phyloP scores from a whole-genome alignment of 2,329 filamentous ascomycete species.

The Trichoderma koningii region DNA sequence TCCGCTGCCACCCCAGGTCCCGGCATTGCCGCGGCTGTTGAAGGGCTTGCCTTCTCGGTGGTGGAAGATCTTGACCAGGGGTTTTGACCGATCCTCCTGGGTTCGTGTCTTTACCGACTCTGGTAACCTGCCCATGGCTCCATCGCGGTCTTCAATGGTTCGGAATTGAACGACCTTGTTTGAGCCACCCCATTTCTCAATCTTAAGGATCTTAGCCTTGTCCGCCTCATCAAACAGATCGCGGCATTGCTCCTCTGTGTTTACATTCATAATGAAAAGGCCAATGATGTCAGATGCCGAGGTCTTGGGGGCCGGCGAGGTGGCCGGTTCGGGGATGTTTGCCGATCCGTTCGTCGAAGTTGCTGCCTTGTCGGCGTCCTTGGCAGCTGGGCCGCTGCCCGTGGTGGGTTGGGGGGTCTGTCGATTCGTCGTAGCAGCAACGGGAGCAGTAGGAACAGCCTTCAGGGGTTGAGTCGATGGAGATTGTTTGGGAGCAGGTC shows the following conservation, averaged over 20 bases:
- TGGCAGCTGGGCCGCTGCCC: slow-evolving; percentile 45
- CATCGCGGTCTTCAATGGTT: slow-evolving; percentile 75
- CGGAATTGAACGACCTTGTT: slow-evolving; percentile 89
- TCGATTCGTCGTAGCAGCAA: slow-evolving; percentile 43
- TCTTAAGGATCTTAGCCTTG: slow-evolving; percentile 73
- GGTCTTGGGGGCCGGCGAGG: slow-evolving; percentile 63
- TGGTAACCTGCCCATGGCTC: slow-evolving; percentile 72
- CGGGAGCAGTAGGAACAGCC: slow-evolving; percentile 43
- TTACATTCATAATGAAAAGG: slow-evolving; percentile 86
- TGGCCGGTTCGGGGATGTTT: slow-evolving; percentile 53
- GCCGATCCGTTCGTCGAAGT: slow-evolving; percentile 55
- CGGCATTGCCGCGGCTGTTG: slow-evolving; percentile 63
- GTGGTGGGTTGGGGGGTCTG: slow-evolving; percentile 55
- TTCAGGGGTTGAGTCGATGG: slow-evolving; percentile 47
- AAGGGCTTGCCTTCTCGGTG: slow-evolving; percentile 62
- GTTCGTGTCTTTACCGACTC: slow-evolving; percentile 74
- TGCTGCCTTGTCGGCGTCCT: slow-evolving; percentile 59
- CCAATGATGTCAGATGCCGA: slow-evolving; percentile 71
- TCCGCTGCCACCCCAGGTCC: slow-evolving; percentile 66
- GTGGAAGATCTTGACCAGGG: slow-evolving; percentile 81
- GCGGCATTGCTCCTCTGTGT: slow-evolving; percentile 78
- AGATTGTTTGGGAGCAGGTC: slow-evolving; percentile 42
- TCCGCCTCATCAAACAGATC: slow-evolving; percentile 84
- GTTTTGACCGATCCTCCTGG: slow-evolving; percentile 73
- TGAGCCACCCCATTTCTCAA: slow-evolving; percentile 75